Evolutionary conservation across 306 rosid species (phyloP), one percentile per base, ranked within the genome.

Genomic region (Quercus robur): DNA sequence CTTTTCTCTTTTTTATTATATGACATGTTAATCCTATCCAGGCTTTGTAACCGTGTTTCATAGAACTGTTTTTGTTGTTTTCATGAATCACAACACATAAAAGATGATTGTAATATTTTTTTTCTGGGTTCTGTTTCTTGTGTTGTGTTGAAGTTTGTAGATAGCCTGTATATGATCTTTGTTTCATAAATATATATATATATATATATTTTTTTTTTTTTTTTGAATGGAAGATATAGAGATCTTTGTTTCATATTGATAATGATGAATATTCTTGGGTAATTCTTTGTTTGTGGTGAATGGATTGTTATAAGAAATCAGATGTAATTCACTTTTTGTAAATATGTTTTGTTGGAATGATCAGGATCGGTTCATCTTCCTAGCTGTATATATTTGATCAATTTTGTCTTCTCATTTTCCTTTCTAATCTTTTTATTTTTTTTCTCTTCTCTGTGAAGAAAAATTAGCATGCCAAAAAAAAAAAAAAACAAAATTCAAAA

Each of bases 201-300:
- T 33, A 28, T 28, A 41, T 41, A 30, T 30, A 30, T 21, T 21
- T 21, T 21, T 21, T 21, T 21, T 21, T 21, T 21, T 21, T 21
- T 21, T 38, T 41, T 38, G 46, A 41, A 41, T 41, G 11, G 46
- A 41, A 41, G 46, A 41, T 41, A 0, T 41, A 2, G 46, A 41
- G 46, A 41, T 41, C 46, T 41, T 41, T 41, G 11, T 41, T 7
- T 41, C 46, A 8, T 23, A 23, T 57, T 57, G 63, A n/a, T 33
- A 26, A n/a, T 57, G 25, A 28, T 75, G 56, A 21, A 23, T 41
- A 49, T 12, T 56, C 71, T 51, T 75, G 76, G 76, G 72, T 74
- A 30, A 12, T 10, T 30, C 71, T 67, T 3, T 33, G 71, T 33
- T 31, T 33, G 0, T 33, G 49, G 12, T 31, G 49, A 30, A 30